Base-by-base conservation (phyloP, 805 yeast genomes). In the Candida loeiensis region DNA sequence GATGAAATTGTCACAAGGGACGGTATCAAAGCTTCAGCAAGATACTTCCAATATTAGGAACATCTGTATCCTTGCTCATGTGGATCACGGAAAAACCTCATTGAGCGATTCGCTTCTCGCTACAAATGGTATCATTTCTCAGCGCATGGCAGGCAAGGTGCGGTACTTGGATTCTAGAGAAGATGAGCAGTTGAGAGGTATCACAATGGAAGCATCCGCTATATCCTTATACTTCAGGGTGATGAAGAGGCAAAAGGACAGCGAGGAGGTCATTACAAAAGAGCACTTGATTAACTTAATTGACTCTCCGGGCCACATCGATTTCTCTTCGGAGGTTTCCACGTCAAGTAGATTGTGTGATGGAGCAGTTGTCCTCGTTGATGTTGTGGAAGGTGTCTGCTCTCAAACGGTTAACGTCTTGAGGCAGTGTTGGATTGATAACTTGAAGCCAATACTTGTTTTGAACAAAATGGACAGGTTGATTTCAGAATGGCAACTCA, bases 231-330 rank as follows among this genome's bases (percentile, higher is more conserved):
- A 85, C 56, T 93, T 91, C 64, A 79, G 83, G 54, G 80, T 88
- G 3, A 64, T 82, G 45, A 59, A 70, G 43, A 46, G 54, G 14
- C 33, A 30, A 3, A 58, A 63, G 38, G 49, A 45, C 15, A 24
- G 50, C 4, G 62, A 56, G 0, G 52, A 46, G 6, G 41, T 36
- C 20, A 63, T 60, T 19, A 75, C 82, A 28, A 78, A 77, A 30
- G 96, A 93, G 55, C 85, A 86, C 61, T 66, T 93, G 40, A 83
- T 93, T 55, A 93, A 93, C 56, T 73, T 93, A 52, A 91, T 93
- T 43, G 99, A 93, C 62, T 91, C 98, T 0, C 99, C 99, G 0
- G 99, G 99, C n/a, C 99, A 93, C 54, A 88, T 93, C 44, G 99
- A 93, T 63, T 93, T 93, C 59, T 84, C 95, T 1, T 84, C 95